Percentiles rank a stretch among this genome's conserved stretches.
phyloP scores from a whole-genome alignment of 2,329 filamentous ascomycete species.

The Penicillium psychrosexuale region DNA sequence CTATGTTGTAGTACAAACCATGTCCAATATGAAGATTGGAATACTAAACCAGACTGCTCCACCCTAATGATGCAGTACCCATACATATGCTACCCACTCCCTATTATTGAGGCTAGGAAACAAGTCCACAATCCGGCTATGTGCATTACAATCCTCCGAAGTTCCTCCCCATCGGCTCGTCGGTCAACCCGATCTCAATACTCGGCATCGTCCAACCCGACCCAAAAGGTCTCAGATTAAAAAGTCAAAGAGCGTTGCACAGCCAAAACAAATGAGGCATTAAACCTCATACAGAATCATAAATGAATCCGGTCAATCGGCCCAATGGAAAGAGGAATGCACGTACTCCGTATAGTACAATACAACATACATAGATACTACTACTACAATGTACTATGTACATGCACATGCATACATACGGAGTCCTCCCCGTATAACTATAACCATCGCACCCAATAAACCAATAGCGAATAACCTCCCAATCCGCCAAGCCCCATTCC shows the following conservation, averaged over 20 bases:
- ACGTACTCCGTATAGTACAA: background rate
- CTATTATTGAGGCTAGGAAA: background rate
- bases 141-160: background rate
- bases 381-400: too few relatives aligned
- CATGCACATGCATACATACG: too few relatives aligned
- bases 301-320: background rate
- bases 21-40: background rate
- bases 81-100: background rate
- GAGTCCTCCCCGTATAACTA: too few relatives aligned
- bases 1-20: background rate
- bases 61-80: background rate
- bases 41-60: background rate
- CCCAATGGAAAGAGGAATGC: background rate
- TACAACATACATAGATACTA: background rate
- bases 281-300: background rate
- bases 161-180: conserved; percentile 2
- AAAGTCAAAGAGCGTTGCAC: background rate
- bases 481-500: background rate
- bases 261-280: conserved; percentile 5
- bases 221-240: background rate
- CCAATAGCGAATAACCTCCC: background rate
- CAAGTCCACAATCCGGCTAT: background rate
- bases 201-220: too few relatives aligned
- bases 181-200: conserved; percentile 4
- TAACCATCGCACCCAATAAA: background rate